A percentile compares a stretch with the other conserved stretches of the same genome.
Evolutionary conservation across 805 yeast species (phyloP).

Genomic region (Ogataea pini): DNA sequence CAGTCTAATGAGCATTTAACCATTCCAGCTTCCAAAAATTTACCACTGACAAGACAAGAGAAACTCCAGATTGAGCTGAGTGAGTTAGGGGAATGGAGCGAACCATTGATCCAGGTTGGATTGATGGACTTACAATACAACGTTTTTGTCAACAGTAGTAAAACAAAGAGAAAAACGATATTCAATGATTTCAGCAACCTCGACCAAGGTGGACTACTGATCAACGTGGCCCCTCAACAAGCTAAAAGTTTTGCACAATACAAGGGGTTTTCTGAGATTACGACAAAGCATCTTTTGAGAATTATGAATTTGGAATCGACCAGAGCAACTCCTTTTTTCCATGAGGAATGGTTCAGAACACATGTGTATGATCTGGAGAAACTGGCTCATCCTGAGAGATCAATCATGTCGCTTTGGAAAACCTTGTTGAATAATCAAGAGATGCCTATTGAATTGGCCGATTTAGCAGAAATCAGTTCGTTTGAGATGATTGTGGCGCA

Average conservation of each 20-base stretch:
- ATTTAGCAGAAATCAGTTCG: conserved; percentile 15
- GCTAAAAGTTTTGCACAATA: conserved; percentile 28
- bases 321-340: conserved; percentile 20
- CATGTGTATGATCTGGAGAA: conserved; percentile 14
- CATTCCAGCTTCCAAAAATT: conserved; percentile 21
- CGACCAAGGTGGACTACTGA: conserved; percentile 21
- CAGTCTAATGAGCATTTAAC: conserved; percentile 15
- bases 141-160: background rate
- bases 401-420: conserved; percentile 23
- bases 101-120: background rate
- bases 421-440: conserved; percentile 10
- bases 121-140: conserved; percentile 11
- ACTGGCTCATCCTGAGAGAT: conserved; percentile 5
- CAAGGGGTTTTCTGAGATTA: conserved; percentile 15
- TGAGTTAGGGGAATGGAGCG: conserved; percentile 2
- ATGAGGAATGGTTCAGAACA: conserved; percentile 32
- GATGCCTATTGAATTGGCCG: conserved; percentile 21
- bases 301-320: conserved; percentile 8
- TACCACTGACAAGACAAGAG: conserved; percentile 23
- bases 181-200: conserved; percentile 21
- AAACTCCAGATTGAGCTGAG: conserved; percentile 17
- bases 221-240: conserved; percentile 34
- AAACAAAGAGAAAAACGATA: conserved; percentile 13
- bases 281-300: conserved; percentile 13
- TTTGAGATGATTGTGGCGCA: conserved; percentile 26